phyloP scores from a whole-genome alignment of 305 asterid species.

The Caryopteris hybrid region DNA sequence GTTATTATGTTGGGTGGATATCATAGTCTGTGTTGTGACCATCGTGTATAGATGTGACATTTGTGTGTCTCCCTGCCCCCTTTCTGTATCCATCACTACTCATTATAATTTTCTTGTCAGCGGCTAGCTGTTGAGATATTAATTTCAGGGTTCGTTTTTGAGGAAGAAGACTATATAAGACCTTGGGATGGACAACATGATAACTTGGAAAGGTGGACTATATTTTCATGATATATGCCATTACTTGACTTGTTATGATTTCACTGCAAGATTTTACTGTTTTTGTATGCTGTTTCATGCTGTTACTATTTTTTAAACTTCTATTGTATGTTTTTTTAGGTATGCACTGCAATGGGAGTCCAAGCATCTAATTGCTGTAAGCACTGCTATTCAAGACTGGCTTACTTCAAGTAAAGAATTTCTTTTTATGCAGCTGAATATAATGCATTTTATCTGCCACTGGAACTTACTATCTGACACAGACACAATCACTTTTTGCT shows the following conservation, averaged over 20 bases:
- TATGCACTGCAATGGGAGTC: conserved; percentile 93
- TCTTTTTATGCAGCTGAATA: conserved; percentile 22
- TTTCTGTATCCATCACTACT: conserved; percentile 13
- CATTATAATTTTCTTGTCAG: conserved; percentile 36
- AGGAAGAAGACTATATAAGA: conserved; percentile 69
- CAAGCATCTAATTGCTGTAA: conserved; percentile 67
- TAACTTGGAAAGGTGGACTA: conserved; percentile 69
- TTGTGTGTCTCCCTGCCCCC: background rate
- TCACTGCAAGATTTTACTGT: background rate
- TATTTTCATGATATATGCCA: conserved; percentile 10
- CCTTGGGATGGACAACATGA: conserved; percentile 80
- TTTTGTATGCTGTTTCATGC: background rate
- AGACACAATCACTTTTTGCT: conserved; percentile 18
- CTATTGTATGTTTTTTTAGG: conserved; percentile 41
- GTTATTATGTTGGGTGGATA: background rate
- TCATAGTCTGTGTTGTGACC: background rate
- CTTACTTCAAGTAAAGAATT: conserved; percentile 78
- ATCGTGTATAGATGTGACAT: background rate
- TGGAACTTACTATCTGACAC: background rate
- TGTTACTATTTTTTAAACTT: background rate
- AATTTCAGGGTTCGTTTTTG: conserved; percentile 79
- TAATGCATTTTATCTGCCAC: conserved; percentile 12
- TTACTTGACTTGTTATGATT: background rate
- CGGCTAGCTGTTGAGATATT: conserved; percentile 84
- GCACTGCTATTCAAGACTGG: conserved; percentile 98